phyloP scores from a whole-genome alignment of 495 filamentous ascomycete species.

The Apodospora peruviana region DNA sequence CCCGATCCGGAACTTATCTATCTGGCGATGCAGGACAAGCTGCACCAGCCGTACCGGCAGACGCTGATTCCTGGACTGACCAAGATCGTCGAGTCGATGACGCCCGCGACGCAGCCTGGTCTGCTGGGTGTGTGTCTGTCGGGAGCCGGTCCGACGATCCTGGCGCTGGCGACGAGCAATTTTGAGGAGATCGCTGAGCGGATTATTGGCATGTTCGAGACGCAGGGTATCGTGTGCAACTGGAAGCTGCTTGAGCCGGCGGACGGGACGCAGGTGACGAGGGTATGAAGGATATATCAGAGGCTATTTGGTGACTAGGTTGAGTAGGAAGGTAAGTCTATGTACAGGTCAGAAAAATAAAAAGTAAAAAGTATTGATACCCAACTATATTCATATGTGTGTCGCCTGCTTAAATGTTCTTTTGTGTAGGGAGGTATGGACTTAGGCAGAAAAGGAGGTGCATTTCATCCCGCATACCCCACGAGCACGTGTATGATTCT shows the following conservation, averaged over 20 bases:
- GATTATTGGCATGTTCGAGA: constrained; percentile 62
- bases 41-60: constrained; percentile 92
- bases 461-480: not conserved
- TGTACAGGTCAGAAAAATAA: not conserved
- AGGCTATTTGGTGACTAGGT: not conserved
- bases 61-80: constrained; percentile 83
- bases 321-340: not conserved
- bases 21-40: constrained; percentile 93
- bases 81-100: constrained; percentile 84
- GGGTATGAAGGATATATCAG: constrained; percentile 1
- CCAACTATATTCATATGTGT: not conserved
- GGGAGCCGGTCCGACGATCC: constrained; percentile 88
- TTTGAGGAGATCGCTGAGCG: constrained; percentile 77
- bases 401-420: not conserved
- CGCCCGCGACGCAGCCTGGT: constrained; percentile 75
- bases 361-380: not conserved
- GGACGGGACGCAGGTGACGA: constrained; percentile 65
- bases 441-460: not conserved
- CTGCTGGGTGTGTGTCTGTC: constrained; percentile 89
- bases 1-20: constrained; percentile 92
- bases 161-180: constrained; percentile 82
- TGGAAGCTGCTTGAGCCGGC: constrained; percentile 89
- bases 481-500: too few relatives aligned
- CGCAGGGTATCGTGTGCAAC: constrained; percentile 61
- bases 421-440: not conserved